Conservation (phyloP, 73 alveolate species). For the Symbiodinium natans region DNA sequence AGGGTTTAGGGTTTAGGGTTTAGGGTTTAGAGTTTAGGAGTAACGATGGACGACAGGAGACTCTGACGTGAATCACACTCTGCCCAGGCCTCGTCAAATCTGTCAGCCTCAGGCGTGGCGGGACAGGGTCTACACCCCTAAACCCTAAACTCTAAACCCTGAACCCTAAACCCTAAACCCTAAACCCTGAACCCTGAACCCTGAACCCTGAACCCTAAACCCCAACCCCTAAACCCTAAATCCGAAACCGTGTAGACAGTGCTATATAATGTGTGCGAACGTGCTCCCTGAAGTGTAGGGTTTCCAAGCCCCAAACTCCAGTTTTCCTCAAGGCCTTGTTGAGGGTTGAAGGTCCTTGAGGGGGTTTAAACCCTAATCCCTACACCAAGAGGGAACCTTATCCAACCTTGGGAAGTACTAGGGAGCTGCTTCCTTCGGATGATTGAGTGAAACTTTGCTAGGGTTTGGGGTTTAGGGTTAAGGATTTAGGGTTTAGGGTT, state of each 20-base stretch:
- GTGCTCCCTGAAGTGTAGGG: no score
- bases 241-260: background rate
- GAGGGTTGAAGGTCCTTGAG: no score
- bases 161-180: background rate
- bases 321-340: no score
- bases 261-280: no score
- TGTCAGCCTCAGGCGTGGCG: no score
- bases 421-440: no score
- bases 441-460: background rate
- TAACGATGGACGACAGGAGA: background rate
- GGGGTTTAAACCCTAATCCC: background rate
- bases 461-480: no score
- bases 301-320: background rate
- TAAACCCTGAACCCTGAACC: background rate
- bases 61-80: no score
- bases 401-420: background rate
- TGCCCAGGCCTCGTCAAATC: no score
- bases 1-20: background rate
- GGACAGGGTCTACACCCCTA: background rate
- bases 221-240: background rate
- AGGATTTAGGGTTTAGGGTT: background rate
- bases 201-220: background rate
- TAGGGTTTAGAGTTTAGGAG: background rate
- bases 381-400: background rate
- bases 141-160: background rate